Base-by-base conservation (phyloP, 2,329 filamentous ascomycete species). In the Colletotrichum sp. region DNA sequence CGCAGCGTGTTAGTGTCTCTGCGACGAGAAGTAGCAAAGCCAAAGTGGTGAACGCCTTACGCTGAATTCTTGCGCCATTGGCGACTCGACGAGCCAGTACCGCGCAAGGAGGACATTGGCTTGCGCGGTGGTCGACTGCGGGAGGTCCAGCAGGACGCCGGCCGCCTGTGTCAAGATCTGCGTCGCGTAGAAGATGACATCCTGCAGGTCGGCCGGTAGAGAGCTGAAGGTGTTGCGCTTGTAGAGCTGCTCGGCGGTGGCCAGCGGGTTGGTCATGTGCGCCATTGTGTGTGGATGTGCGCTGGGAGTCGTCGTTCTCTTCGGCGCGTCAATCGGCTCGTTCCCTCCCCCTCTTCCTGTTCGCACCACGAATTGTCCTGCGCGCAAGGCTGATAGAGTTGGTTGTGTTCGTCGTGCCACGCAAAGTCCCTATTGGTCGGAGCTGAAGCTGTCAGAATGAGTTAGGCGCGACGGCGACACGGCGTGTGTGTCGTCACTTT, bases 111-210 rank as follows among this genome's bases (percentile, higher is more conserved):
- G 85, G 55, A 98, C 92, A 81, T 96, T 95, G 4, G 96, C 95
- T 81, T 96, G 94, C 6, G 96, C 94, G 52, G 97, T 95, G 52
- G 95, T 92, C 79, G 96, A 95, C 82, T 98, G 96, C 8, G 95
- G 94, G 52, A 98, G 89, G 63, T 95, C 92, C 4, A 99, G 89
- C 21, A 98, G 90, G 66, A 97, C 89, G 34, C 95, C 95, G 13
- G 94, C 94, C 26, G 93, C 92, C 84, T 97, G 95, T 4, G 94
- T 95, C 58, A 96, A 90, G 79, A 91, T 90, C 81, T 94, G 92
- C 43, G 93, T 93, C 69, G 93, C 89, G 82, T 93, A 94, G 79
- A 94, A 93, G 77, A 96, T 88, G 77, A 91, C 90, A 81, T 94
- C 92, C 82, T 95, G 94, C 16, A 96, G 87, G 77, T 95, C 92